phyloP scores from a whole-genome alignment of 148 eudicot genomes.

The Vaccinium macrocarpon region DNA sequence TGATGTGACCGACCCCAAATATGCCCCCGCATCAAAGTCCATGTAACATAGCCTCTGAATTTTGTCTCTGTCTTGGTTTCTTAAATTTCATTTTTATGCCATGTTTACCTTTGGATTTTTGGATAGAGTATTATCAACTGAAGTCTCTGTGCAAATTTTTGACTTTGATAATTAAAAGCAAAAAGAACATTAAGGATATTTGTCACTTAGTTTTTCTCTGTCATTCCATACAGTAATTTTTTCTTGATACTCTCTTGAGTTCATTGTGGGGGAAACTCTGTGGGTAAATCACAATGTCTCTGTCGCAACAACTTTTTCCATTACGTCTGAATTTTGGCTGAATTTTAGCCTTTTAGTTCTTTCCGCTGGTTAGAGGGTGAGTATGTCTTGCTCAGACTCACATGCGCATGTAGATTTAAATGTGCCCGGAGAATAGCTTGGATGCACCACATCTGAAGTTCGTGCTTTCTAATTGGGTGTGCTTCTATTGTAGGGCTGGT shows the following conservation, averaged over 20 bases:
- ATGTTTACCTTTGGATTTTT: not conserved
- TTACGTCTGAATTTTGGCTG: not conserved
- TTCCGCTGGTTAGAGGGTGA: not conserved
- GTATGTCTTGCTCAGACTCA: not conserved
- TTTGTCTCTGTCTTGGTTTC: not conserved
- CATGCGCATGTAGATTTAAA: not conserved
- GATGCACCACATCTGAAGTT: not conserved
- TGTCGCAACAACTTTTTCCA: not conserved
- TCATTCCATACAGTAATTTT: not conserved
- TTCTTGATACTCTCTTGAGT: not conserved
- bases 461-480: slow-evolving; percentile 1
- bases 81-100: not conserved
- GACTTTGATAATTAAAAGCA: not conserved
- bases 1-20: not conserved
- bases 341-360: not conserved
- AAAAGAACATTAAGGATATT: not conserved
- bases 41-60: not conserved
- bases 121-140: not conserved
- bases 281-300: not conserved
- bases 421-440: not conserved
- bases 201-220: not conserved
- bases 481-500: slow-evolving; percentile 55
- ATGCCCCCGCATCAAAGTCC: not conserved
- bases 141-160: not conserved
- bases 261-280: not conserved